Evolutionary conservation across 306 rosid species (phyloP), one percentile per base, ranked within the genome.

Genomic region (Fragaria nilgerrensis): DNA sequence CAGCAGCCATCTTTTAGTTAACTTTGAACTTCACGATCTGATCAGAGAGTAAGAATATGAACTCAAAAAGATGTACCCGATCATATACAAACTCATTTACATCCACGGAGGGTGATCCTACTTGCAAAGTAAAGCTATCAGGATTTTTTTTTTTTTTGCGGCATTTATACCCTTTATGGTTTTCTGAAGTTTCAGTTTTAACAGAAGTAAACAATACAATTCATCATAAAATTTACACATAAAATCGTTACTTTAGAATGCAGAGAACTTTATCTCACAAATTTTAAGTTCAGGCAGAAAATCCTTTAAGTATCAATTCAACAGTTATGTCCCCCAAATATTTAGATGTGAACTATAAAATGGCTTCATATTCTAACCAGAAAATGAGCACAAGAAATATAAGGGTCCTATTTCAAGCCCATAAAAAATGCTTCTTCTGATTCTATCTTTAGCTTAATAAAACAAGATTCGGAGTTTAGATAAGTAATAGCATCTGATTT

Each of bases 1-100:
- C 96, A 55, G 93, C 78, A n/a, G 97, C 98, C 98, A 94, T 94
- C 84, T 68, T 82, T 43, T 75, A 72, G 71, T 29, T 37, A 70
- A 34, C 44, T 76, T 77, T 71, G 63, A 65, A 72, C 77, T 78
- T 73, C 41, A 34, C 36, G 78, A 76, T 66, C 34, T 58, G 44
- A 76, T 65, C 59, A 74, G 37, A 65, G 79, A 27, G 61, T 48
- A 68, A 72, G 47, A 70, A 6, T 5, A 36, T 49, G 43, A 70
- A 32, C 29, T 13, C 29, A 39, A 62, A 52, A 55, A 32, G 36
- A 4, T 27, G 13, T 13, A 13, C 22, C 59, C 45, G 15, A 75
- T 34, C n/a, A 45, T 27, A 17, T 62, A 75, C 15, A 55, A 56
- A 67, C 5, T 39, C 70, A 29, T 20, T 17, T 45, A 52, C 19